Conservation (phyloP, 2,329 filamentous ascomycete species). For the Fusarium heterosporum region DNA sequence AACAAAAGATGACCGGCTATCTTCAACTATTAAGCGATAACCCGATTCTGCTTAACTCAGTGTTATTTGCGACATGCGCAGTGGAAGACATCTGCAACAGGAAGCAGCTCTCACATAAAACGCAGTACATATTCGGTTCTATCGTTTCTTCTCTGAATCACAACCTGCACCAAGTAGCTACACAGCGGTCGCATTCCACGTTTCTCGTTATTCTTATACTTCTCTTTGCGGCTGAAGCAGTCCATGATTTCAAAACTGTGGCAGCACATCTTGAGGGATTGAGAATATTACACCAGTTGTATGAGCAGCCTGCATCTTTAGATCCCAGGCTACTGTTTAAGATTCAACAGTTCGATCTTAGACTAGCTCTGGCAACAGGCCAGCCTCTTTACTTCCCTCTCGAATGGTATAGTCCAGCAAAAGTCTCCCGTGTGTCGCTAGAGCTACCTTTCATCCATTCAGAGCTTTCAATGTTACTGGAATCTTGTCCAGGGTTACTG, state of each 20-base stretch:
- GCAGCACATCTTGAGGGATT: neutral
- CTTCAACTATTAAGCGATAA: neutral
- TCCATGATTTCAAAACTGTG: neutral
- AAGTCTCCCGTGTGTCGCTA: accelerated
- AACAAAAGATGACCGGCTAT: neutral
- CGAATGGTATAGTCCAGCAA: accelerated
- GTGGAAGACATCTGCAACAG: neutral
- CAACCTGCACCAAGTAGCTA: neutral
- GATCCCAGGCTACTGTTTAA: slow-evolving; percentile 10
- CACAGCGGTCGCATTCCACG: neutral
- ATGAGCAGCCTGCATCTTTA: neutral
- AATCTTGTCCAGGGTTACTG: accelerated
- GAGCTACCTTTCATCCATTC: accelerated
- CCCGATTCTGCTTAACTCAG: neutral
- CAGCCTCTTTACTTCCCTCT: neutral
- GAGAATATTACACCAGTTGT: neutral
- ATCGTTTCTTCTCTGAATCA: slow-evolving; percentile 5
- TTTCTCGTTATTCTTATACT: neutral
- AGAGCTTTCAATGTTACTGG: accelerated
- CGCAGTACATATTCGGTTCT: neutral
- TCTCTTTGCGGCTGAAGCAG: neutral
- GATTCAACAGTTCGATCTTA: slow-evolving; percentile 14
- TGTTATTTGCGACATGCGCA: neutral
- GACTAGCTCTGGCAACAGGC: neutral
- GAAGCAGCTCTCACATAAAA: neutral